Base-by-base conservation (phyloP, 164 flowering plant species). In the Cinnamomum chago region DNA sequence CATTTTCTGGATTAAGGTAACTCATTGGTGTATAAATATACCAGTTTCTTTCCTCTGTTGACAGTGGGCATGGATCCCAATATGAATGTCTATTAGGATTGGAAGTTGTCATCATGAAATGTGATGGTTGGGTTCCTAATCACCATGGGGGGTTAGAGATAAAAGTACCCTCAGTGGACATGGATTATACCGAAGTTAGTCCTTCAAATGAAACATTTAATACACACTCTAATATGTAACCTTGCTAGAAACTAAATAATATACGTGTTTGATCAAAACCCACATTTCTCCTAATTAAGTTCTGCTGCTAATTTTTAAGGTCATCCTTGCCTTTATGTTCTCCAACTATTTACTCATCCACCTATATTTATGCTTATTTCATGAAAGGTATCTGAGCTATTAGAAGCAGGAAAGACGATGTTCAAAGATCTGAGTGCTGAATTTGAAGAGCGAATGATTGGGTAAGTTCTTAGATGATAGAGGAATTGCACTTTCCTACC, bases 361-460 rank as follows among this genome's bases (percentile, higher is more conserved):
- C 60, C n/a, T 55, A 55, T 7, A 20, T 55, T 55, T 5, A 27
- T 0, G 10, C 15, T 28, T 13, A 12, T 28, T 66, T 11, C 4
- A 18, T 67, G 50, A 67, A 55, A 92, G 98, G 92, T 90, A 9
- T 86, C 92, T 18, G 92, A 90, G 81, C 79, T 92, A 76, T 81
- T 94, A 75, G 98, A 90, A 78, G 84, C 90, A 35, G 97, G 96
- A 67, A 94, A 86, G 81, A 74, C 84, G 3, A 78, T 87, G 71
- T 85, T 91, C 72, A 88, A 87, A 81, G 92, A 91, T 65, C 80
- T 91, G 77, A 88, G 85, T 72, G 79, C 83, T 65, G 92, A 87
- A 68, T 90, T 91, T 79, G 98, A 94, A 83, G 97, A 92, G 77
- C 86, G 88, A 17, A 58, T 92, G 83, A 85, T 91, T 55, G 62